phyloP scores from a whole-genome alignment of 2,329 filamentous ascomycete genomes.

The Fusarium sp. region DNA sequence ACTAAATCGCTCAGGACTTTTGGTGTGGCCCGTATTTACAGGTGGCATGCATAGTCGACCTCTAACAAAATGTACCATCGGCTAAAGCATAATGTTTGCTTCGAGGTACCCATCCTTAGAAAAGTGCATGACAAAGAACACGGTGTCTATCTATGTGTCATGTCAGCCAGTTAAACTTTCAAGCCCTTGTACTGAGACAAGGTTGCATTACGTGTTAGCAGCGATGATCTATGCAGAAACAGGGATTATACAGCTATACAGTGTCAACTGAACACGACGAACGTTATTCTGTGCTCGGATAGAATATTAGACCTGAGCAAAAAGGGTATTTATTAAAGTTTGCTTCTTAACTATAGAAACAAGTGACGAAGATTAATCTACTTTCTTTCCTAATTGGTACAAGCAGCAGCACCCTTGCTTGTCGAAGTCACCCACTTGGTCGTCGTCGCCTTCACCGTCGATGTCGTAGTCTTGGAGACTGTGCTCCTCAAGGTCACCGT shows the following conservation, averaged over 20 bases:
- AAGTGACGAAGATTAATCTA: background rate
- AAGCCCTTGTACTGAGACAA: background rate
- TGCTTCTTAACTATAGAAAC: background rate
- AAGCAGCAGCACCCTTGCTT: slow-evolving; percentile 31
- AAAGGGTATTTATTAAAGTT: background rate
- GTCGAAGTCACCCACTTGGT: slow-evolving; percentile 29
- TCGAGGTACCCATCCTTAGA: background rate
- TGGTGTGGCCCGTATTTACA: background rate
- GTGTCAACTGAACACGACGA: background rate
- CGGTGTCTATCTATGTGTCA: background rate
- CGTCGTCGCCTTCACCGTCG: slow-evolving; percentile 23
- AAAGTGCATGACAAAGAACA: background rate
- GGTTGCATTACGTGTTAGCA: background rate
- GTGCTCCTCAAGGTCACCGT: slow-evolving; percentile 28
- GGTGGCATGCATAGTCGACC: background rate
- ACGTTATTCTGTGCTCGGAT: background rate
- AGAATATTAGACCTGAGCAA: background rate
- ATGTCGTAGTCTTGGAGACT: slow-evolving; percentile 29
- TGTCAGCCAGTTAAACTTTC: background rate
- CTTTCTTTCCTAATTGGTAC: slow-evolving; percentile 9
- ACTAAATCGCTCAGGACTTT: background rate
- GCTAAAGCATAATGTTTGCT: background rate
- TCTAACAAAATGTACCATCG: background rate
- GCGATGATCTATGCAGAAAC: background rate
- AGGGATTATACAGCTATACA: background rate